These are phyloP conservation scores for Pisolithus tinctorius DNA, from an alignment of 768 basidiomycete species.

Conservation along the genomic window DNA sequence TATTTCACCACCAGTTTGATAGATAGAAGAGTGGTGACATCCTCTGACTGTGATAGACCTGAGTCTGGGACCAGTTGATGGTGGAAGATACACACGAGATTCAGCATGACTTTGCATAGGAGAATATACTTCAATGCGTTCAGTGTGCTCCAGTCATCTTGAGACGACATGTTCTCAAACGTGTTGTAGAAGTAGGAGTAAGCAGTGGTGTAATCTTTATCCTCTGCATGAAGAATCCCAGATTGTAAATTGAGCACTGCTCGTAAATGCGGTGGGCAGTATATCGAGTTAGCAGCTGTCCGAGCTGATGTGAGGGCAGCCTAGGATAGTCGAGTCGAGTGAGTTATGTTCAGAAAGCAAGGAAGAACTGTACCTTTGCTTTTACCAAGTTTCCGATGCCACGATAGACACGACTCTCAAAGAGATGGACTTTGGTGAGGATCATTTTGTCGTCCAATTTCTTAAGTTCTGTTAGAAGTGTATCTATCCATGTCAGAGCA, in stretches of 20 bases:
- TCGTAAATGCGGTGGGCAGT: slow-evolving; percentile 73
- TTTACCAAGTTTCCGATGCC: slow-evolving; percentile 86
- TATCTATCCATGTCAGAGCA: slow-evolving; percentile 77
- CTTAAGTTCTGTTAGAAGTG: slow-evolving; percentile 86
- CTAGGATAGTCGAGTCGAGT: slow-evolving; percentile 27
- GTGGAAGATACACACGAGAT: slow-evolving; percentile 54
- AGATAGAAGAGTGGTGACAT: slow-evolving; percentile 78
- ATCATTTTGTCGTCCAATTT: slow-evolving; percentile 97
- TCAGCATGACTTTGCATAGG: slow-evolving; percentile 96
- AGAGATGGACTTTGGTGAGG: slow-evolving; percentile 90
- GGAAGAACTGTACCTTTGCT: slow-evolving; percentile 58
- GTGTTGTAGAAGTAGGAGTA: slow-evolving; percentile 98
- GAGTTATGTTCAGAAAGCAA: neutral
- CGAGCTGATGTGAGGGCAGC: slow-evolving; percentile 85
- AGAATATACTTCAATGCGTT: slow-evolving; percentile 96
- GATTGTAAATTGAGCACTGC: slow-evolving; percentile 59
- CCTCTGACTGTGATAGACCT: slow-evolving; percentile 65
- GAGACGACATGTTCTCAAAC: slow-evolving; percentile 80
- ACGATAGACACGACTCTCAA: slow-evolving; percentile 88
- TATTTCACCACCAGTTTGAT: slow-evolving; percentile 80
- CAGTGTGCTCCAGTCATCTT: slow-evolving; percentile 71
- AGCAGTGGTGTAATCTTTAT: slow-evolving; percentile 95
- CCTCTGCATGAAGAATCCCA: slow-evolving; percentile 89
- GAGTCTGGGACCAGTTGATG: neutral
- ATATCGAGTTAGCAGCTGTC: slow-evolving; percentile 93